Base-by-base conservation (phyloP, 1,284 basidiomycete genomes). In the Anthracocystis setariae region DNA sequence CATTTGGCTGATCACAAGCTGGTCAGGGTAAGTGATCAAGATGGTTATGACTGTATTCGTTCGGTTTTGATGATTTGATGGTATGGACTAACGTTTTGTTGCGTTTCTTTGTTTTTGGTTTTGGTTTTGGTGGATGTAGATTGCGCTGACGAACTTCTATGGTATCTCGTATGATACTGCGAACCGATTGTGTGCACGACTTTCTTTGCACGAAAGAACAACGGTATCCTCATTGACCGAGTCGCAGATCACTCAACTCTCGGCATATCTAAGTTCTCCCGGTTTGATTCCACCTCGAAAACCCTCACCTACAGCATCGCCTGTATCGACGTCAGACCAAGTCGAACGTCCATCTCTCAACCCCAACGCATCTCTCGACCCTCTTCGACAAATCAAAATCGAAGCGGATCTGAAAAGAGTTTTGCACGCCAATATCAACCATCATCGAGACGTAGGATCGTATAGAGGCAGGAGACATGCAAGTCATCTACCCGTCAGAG, bases 261-360 rank as follows among this genome's bases (percentile, higher is more conserved):
- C 92, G 10, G 91, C 93, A 12, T 93, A 93, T 84, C 88, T 95
- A 13, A 93, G 92, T 1, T 92, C 92, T 0, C 93, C 93, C 0
- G 85, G 87, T 24, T 15, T 85, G 87, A 12, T 87, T 87, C 21
- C 86, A 88, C 27, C 88, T 87, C 40, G 88, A 85, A 52, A 87
- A 87, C 72, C 89, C 12, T 37, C 60, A 29, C 63, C 73, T 8
- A 48, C 29, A 15, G 13, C 45, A 5, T 3, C 21, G 21, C 7
- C 24, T n/a, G 25, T 33, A 17, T 35, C 59, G 15, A 23, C 42
- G 4, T 43, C 42, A 8, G 20, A 35, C 8, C 37, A 13, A 12
- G 20, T 42, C 2, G 32, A 52, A 3, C 71, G 78, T 3, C 73
- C 79, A 2, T 74, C 72, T 13, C 70, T 80, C 62, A 55, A 64